Percentiles rank a stretch among this genome's conserved stretches.
phyloP scores from a whole-genome alignment of 306 rosid genomes.

The Quercus berberidifolia region DNA sequence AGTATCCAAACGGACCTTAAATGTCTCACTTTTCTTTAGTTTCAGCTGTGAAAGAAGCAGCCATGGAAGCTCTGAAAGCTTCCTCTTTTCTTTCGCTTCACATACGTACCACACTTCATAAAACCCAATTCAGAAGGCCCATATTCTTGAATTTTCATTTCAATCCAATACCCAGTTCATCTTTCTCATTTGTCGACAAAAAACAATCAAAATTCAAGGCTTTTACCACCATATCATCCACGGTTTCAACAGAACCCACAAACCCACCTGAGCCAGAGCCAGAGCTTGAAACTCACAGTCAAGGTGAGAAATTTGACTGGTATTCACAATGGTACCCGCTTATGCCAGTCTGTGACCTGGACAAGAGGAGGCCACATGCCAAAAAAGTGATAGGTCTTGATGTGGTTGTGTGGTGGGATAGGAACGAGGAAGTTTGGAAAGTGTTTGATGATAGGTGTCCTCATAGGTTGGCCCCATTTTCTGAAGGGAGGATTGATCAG shows the following conservation, averaged over 20 bases:
- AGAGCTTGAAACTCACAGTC: conserved; percentile 20
- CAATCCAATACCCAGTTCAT: conserved; percentile 12
- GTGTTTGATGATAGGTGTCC: conserved; percentile 91
- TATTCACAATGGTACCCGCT: conserved; percentile 84
- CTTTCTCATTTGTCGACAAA: conserved; percentile 14
- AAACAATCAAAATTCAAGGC: conserved; percentile 36
- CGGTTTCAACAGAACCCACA: conserved; percentile 41
- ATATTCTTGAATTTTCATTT: conserved; percentile 21
- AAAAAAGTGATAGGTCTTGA: conserved; percentile 80
- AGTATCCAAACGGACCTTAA: no score
- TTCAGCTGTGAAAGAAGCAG: conserved; percentile 4
- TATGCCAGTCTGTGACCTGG: conserved; percentile 83
- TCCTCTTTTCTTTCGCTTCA: conserved; percentile 41
- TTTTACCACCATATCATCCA: conserved; percentile 51
- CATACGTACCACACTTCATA: conserved; percentile 15
- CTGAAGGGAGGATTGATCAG: conserved; percentile 92
- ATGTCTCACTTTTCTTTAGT: not conserved
- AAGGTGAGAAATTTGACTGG: conserved; percentile 65
- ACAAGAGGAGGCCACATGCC: conserved; percentile 73
- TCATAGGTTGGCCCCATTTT: conserved; percentile 88
- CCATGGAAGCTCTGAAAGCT: conserved; percentile 52
- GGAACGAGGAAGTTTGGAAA: conserved; percentile 72
- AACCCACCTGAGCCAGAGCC: conserved; percentile 25
- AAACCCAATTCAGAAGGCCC: conserved; percentile 17
- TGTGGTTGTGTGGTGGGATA: conserved; percentile 97